Conservation (phyloP, 371 early-diverging fungal species). For the Mortierella sp. region DNA sequence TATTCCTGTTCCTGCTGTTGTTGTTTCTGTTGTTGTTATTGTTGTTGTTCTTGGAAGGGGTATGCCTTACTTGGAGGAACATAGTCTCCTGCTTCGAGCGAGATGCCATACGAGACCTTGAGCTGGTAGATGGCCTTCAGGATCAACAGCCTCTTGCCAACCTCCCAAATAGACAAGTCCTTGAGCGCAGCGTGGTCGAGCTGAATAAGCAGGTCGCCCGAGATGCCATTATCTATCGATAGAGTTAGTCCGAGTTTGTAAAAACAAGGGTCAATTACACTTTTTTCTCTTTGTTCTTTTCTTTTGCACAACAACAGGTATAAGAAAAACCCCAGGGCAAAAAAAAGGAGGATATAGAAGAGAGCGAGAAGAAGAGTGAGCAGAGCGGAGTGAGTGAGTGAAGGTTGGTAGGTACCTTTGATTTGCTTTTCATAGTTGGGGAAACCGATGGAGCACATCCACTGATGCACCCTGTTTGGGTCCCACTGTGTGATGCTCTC, state of each 20-base stretch:
- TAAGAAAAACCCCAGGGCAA: background rate
- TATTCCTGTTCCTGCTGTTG: background rate
- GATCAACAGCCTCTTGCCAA: constrained; percentile 89
- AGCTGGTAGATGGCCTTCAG: constrained; percentile 88
- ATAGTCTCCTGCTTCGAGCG: constrained; percentile 89
- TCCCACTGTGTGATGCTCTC: constrained; percentile 74
- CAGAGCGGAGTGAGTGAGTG: background rate
- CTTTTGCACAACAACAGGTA: background rate
- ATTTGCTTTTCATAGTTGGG: constrained; percentile 70
- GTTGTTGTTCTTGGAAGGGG: background rate
- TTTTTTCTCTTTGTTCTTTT: background rate
- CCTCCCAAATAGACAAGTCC: constrained; percentile 87
- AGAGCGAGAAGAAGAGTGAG: background rate
- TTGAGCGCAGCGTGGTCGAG: constrained; percentile 92
- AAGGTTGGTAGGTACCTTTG: constrained; percentile 59
- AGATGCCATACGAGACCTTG: constrained; percentile 82
- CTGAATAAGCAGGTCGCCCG: constrained; percentile 90
- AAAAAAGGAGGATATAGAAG: background rate
- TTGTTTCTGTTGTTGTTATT: background rate
- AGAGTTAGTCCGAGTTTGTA: background rate
- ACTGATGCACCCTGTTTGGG: constrained; percentile 69
- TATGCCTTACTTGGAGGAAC: constrained; percentile 80
- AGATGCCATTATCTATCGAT: constrained; percentile 88
- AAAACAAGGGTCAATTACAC: background rate
- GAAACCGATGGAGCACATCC: constrained; percentile 70